Conservation (phyloP, 202 grass and related monocot species). For the Schoenoplectus tabernaemontani region DNA sequence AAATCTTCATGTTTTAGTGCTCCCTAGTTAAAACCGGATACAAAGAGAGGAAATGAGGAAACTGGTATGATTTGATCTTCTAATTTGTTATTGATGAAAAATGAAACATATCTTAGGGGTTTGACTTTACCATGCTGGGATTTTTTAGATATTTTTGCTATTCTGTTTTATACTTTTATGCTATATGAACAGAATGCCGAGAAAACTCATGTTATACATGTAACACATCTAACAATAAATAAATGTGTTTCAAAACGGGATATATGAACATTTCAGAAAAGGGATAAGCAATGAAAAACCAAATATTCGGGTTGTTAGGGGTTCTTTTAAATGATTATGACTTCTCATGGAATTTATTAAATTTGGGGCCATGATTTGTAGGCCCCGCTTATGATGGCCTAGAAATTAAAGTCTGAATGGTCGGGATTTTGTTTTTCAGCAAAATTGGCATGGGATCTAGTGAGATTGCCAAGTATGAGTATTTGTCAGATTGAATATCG, state of each 20-base stretch:
- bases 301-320: neutral
- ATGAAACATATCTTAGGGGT: no score
- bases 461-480: neutral
- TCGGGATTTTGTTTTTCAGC: neutral
- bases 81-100: no score
- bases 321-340: neutral
- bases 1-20: slow-evolving; percentile 87
- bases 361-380: neutral
- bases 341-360: neutral
- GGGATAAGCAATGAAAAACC: neutral
- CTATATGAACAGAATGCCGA: no score
- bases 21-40: slow-evolving; percentile 40
- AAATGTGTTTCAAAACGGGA: neutral
- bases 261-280: neutral
- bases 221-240: neutral
- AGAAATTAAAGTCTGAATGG: neutral
- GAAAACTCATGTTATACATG: no score
- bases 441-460: neutral
- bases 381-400: neutral
- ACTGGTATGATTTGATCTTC: no score
- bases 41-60: no score
- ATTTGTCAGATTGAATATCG: neutral
- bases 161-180: no score
- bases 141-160: no score
- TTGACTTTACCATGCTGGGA: no score